Evolutionary conservation across 495 filamentous ascomycete species (phyloP).

Genomic region (Chaetomium fimeti): DNA sequence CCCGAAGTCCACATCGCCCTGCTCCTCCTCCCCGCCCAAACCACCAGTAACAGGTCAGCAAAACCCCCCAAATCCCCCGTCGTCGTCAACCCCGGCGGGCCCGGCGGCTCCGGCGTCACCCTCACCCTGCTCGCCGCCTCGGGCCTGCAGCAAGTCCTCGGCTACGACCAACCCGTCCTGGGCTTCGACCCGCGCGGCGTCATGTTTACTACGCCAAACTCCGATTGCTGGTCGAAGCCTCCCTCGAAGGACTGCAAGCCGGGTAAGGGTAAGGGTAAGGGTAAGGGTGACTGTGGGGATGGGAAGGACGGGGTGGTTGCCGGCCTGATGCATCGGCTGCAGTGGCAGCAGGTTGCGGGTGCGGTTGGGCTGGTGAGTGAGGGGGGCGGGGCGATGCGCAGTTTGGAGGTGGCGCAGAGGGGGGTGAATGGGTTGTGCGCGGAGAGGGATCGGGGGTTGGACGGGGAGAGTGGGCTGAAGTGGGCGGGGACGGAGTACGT

Average conservation of each 20-base stretch:
- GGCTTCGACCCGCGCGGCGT: slow-evolving; percentile 50
- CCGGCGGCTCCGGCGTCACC: slow-evolving; percentile 41
- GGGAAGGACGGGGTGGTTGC: slow-evolving; percentile 7
- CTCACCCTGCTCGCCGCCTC: slow-evolving; percentile 32
- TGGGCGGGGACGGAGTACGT: slow-evolving; percentile 36
- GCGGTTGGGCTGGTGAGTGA: slow-evolving; percentile 40
- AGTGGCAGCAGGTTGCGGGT: slow-evolving; percentile 19
- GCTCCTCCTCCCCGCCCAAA: slow-evolving; percentile 37
- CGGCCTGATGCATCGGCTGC: slow-evolving; percentile 23
- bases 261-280: neutral
- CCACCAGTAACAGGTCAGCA: no score
- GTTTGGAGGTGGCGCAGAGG: slow-evolving; percentile 31
- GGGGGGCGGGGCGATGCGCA: slow-evolving; percentile 36
- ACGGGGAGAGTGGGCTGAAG: slow-evolving; percentile 32
- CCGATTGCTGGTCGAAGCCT: slow-evolving; percentile 41
- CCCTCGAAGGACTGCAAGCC: neutral
- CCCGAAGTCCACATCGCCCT: slow-evolving; percentile 53
- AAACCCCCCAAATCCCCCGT: slow-evolving; percentile 37
- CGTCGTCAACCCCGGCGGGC: slow-evolving; percentile 47
- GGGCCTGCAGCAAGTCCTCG: slow-evolving; percentile 39
- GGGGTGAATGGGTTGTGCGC: slow-evolving; percentile 41
- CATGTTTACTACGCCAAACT: slow-evolving; percentile 38
- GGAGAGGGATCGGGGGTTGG: slow-evolving; percentile 29
- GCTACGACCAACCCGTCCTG: slow-evolving; percentile 43
- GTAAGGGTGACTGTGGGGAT: neutral